Evolutionary conservation across 176 grass and related monocot genomes (phyloP).

Genomic region (Olyra latifolia): DNA sequence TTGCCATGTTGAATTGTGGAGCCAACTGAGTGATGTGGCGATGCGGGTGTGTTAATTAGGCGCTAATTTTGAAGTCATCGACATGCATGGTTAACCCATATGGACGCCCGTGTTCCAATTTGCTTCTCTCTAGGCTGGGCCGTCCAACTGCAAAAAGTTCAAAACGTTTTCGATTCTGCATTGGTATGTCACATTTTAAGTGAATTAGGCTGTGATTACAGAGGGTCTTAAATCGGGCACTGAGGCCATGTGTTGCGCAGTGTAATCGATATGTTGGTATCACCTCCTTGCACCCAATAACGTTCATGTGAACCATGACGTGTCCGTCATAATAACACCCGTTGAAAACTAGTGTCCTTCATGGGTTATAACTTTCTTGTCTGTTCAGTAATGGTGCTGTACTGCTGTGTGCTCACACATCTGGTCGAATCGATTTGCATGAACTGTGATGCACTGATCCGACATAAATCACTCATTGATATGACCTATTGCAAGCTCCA

Average conservation of each 20-base stretch:
- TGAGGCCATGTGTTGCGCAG: background rate
- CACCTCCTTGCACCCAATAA: background rate
- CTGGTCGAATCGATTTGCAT: background rate
- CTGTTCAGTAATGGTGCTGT: background rate
- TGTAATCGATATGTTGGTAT: background rate
- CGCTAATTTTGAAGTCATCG: background rate
- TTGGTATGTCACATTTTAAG: background rate
- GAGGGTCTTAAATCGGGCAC: background rate
- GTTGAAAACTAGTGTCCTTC: background rate
- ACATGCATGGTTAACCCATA: background rate
- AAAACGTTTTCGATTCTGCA: background rate
- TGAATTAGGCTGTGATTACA: background rate
- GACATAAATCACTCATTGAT: conserved; percentile 1
- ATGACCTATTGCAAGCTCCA: background rate
- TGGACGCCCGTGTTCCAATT: background rate
- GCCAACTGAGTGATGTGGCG: background rate
- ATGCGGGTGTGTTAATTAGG: background rate
- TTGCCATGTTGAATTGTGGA: conserved; percentile 2
- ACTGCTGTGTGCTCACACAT: background rate
- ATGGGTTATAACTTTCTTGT: background rate
- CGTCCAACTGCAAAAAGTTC: background rate
- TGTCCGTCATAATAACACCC: background rate
- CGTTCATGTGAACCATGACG: background rate
- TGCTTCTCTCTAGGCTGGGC: background rate
- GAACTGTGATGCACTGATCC: conserved; percentile 9